Percentiles rank a stretch among this genome's conserved stretches.
These are phyloP conservation scores for Gorgonomyces haynaldii DNA, from an alignment of 192 early-diverging fungal genomes.

Conservation along the genomic window DNA sequence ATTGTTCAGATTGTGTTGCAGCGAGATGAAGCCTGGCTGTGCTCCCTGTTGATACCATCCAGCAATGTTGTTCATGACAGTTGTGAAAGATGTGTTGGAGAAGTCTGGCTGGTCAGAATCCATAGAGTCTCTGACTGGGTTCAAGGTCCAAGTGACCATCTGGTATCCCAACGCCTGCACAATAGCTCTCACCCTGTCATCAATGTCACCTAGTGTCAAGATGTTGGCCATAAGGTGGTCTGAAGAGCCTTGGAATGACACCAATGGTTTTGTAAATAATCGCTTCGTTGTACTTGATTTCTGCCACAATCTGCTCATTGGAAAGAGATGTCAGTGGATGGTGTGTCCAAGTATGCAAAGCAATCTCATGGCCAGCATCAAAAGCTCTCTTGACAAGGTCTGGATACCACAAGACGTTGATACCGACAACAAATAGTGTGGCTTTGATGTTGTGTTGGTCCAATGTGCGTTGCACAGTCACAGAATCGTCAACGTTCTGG, in stretches of 20 bases:
- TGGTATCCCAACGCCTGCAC: conserved; percentile 41
- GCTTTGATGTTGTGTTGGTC: not conserved
- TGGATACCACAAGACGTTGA: conserved; percentile 26
- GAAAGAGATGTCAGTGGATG: conserved; percentile 22
- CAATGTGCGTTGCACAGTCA: too few species aligned
- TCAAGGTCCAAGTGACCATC: conserved; percentile 6
- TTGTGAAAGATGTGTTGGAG: too few species aligned
- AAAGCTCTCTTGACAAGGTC: conserved; percentile 33
- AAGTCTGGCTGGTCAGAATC: too few species aligned
- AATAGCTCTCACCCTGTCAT: conserved; percentile 61
- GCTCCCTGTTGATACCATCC: too few species aligned
- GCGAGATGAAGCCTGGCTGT: not conserved
- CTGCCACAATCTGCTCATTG: conserved; percentile 47
- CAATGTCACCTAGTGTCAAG: conserved; percentile 60
- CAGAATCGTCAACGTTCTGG: too few species aligned
- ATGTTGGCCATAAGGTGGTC: conserved; percentile 61
- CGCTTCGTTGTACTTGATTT: conserved; percentile 53
- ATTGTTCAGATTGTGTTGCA: not conserved
- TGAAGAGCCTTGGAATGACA: conserved; percentile 41
- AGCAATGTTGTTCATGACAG: too few species aligned
- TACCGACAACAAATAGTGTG: conserved; percentile 39
- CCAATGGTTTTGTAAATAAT: conserved; percentile 29
- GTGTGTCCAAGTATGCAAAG: conserved; percentile 2
- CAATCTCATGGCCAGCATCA: conserved; percentile 38
- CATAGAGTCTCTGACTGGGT: too few species aligned